Conservation (phyloP, 2,329 filamentous ascomycete species). For the Monascus ruber region DNA sequence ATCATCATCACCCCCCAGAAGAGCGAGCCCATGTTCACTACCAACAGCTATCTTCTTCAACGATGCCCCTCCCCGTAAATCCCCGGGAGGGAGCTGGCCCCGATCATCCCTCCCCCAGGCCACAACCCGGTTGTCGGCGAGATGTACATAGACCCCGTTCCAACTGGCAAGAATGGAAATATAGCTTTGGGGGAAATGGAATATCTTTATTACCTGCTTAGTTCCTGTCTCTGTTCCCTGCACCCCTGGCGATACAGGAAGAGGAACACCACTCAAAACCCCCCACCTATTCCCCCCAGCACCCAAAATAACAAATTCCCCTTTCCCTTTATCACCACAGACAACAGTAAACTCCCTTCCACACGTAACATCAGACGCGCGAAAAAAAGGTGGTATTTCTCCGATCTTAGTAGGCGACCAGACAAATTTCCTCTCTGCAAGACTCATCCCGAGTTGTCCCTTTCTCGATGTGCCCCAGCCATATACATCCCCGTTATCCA, state of each 20-base stretch:
- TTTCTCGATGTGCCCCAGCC: slow-evolving; percentile 86
- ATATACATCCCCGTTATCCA: slow-evolving; percentile 65
- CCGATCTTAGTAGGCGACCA: slow-evolving; percentile 52
- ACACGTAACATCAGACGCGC: slow-evolving; percentile 57
- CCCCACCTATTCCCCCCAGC: slow-evolving; percentile 55
- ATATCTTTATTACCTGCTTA: too few species aligned
- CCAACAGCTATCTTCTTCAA: slow-evolving; percentile 62
- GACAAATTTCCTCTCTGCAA: slow-evolving; percentile 36
- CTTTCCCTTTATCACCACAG: slow-evolving; percentile 42
- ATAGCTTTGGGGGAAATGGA: slow-evolving; percentile 34
- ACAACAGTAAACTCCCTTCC: slow-evolving; percentile 80
- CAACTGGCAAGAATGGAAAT: slow-evolving; percentile 65
- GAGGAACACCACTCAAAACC: slow-evolving; percentile 48
- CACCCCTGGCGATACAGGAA: slow-evolving; percentile 14
- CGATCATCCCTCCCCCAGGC: slow-evolving; percentile 81
- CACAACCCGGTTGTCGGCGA: slow-evolving; percentile 46
- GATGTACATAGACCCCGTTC: slow-evolving; percentile 66
- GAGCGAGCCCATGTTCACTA: slow-evolving; percentile 77
- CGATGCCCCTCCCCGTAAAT: slow-evolving; percentile 37
- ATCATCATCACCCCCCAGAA: slow-evolving; percentile 39
- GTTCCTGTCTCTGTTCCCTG: slow-evolving; percentile 1
- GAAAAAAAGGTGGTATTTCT: slow-evolving; percentile 42
- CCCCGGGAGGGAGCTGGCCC: slow-evolving; percentile 60
- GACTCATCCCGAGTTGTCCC: slow-evolving; percentile 61
- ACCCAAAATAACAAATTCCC: slow-evolving; percentile 57